Conservation (phyloP, 2,329 filamentous ascomycete genomes). For the Xenoacremonium recifei region DNA sequence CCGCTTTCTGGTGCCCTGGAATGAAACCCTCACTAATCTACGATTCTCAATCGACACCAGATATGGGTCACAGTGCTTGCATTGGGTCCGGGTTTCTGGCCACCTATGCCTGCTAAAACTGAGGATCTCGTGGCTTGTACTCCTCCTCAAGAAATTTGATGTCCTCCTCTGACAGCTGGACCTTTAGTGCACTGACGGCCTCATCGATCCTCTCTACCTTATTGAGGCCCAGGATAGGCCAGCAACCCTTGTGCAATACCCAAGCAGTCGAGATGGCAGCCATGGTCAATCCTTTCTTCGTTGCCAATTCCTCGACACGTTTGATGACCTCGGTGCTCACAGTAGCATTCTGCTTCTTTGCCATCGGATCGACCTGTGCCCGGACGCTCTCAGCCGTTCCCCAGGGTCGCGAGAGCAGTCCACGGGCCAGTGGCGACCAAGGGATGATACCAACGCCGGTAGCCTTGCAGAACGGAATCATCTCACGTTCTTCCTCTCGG, state of each 20-base stretch:
- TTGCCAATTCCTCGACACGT: slow-evolving; percentile 52
- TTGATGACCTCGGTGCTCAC: slow-evolving; percentile 30
- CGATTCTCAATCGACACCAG: too few relatives aligned
- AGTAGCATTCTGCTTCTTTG: slow-evolving; percentile 21
- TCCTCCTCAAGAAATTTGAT: slow-evolving; percentile 60
- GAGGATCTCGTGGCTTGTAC: slow-evolving; percentile 53
- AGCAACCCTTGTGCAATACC: slow-evolving; percentile 52
- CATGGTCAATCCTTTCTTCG: slow-evolving; percentile 59
- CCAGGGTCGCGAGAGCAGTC: slow-evolving; percentile 27
- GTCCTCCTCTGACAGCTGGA: slow-evolving; percentile 56
- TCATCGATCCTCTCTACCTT: slow-evolving; percentile 61
- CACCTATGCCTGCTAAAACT: too few relatives aligned
- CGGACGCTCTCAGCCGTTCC: slow-evolving; percentile 11
- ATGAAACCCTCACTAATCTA: too few relatives aligned
- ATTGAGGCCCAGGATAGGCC: slow-evolving; percentile 62
- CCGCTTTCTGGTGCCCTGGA: too few relatives aligned
- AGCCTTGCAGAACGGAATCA: slow-evolving; percentile 41
- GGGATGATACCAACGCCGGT: slow-evolving; percentile 43
- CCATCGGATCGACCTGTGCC: slow-evolving; percentile 18
- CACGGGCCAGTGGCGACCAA: slow-evolving; percentile 31
- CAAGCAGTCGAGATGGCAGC: slow-evolving; percentile 64
- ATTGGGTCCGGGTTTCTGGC: too few relatives aligned
- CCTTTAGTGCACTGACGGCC: slow-evolving; percentile 46
- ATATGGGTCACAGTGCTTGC: too few relatives aligned
- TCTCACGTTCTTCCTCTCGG: slow-evolving; percentile 55